Conservation (phyloP, 2,329 filamentous ascomycete genomes). For the Aspergillus transmontanensis region DNA sequence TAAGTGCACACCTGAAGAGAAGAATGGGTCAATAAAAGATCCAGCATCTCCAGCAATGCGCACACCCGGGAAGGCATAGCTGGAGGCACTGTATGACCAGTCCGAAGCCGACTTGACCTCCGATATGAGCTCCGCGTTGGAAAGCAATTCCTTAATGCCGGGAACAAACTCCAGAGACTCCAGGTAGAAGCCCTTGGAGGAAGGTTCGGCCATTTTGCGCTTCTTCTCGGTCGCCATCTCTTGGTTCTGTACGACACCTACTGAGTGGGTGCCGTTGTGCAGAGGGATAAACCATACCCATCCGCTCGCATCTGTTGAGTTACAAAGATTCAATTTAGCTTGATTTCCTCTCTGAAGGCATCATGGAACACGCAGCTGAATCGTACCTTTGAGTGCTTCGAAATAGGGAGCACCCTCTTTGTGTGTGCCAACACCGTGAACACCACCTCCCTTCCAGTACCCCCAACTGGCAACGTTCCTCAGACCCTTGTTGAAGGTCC, state of each 20-base stretch:
- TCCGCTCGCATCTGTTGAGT: slow-evolving; percentile 47
- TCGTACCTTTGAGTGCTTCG: slow-evolving; percentile 13
- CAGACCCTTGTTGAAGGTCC: slow-evolving; percentile 49
- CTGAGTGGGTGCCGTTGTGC: slow-evolving; percentile 44
- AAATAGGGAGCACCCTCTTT: slow-evolving; percentile 4
- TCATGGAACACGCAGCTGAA: not conserved
- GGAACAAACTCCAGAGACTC: slow-evolving; percentile 7
- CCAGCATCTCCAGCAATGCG: slow-evolving; percentile 53
- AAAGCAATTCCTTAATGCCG: slow-evolving; percentile 33
- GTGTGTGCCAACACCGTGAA: slow-evolving; percentile 1
- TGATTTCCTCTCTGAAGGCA: no score
- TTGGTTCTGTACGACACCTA: slow-evolving; percentile 13
- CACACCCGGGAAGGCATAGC: slow-evolving; percentile 43
- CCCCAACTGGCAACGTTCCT: slow-evolving; percentile 55
- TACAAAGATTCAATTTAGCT: no score
- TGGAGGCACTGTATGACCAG: slow-evolving; percentile 51
- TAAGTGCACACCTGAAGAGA: slow-evolving; percentile 53
- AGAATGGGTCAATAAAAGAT: slow-evolving; percentile 53
- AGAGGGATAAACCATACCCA: slow-evolving; percentile 57
- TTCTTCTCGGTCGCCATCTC: slow-evolving; percentile 11
- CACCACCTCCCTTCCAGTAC: slow-evolving; percentile 44
- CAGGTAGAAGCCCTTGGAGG: slow-evolving; percentile 16
- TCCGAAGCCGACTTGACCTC: slow-evolving; percentile 49
- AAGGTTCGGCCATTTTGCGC: slow-evolving; percentile 4
- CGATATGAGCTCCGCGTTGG: slow-evolving; percentile 34